Conservation (phyloP, 257 asterid species). For the Verbena officinalis region DNA sequence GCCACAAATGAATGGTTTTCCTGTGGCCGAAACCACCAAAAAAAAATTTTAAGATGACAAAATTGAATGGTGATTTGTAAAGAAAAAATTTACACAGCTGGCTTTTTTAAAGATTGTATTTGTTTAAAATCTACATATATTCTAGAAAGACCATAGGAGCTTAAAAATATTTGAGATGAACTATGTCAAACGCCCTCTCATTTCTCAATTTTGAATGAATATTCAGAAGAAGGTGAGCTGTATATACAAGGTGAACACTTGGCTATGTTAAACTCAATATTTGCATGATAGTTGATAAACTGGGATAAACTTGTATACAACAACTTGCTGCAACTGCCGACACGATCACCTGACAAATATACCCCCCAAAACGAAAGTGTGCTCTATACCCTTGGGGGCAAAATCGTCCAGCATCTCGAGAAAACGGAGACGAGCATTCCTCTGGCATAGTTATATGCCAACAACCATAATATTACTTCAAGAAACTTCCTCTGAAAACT, state of each 20-base stretch:
- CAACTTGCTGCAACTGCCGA: neutral
- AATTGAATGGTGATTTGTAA: no score
- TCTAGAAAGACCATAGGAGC: no score
- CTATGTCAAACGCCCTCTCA: neutral
- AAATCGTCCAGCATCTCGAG: neutral
- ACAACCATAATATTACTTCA: neutral
- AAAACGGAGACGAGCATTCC: no score
- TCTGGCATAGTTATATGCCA: no score
- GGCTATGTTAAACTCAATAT: neutral
- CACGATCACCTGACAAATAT: no score
- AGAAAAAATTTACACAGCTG: no score
- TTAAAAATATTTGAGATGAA: neutral
- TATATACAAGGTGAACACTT: neutral
- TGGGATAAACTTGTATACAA: conserved; percentile 9
- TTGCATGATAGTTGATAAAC: neutral
- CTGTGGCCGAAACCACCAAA: no score
- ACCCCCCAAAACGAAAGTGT: no score
- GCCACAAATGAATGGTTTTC: no score
- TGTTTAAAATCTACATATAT: no score
- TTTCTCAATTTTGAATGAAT: neutral
- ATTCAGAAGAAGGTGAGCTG: neutral
- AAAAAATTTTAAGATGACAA: no score
- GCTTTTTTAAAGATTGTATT: no score
- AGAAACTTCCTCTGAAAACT: conserved; percentile 23
- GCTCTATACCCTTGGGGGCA: conserved; percentile 1